Evolutionary conservation across 1,284 basidiomycete genomes (phyloP).

Genomic region (Cystobasidium pallidum): DNA sequence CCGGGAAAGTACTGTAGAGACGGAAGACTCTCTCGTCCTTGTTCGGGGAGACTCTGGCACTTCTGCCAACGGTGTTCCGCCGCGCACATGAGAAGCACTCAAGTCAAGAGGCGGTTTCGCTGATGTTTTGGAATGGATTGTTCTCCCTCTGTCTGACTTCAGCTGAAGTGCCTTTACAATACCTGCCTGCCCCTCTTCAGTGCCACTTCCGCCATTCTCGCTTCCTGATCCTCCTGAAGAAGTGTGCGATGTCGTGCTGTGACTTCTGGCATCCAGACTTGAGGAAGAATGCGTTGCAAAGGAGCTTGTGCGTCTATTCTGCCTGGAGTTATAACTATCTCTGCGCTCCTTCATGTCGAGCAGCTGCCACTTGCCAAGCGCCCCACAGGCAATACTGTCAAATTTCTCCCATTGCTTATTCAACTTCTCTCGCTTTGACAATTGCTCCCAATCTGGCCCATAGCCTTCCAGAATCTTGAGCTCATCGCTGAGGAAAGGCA

Average conservation of each 20-base stretch:
- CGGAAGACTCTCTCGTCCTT: neutral
- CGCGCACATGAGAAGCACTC: neutral
- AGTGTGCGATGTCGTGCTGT: neutral
- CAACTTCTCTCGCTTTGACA: conserved; percentile 47
- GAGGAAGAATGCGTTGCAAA: conserved; percentile 8
- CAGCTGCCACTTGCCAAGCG: conserved; percentile 38
- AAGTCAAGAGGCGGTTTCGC: neutral
- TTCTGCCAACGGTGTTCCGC: neutral
- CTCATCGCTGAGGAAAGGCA: conserved; percentile 66
- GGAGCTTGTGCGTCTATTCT: neutral
- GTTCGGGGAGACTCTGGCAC: neutral
- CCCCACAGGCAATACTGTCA: conserved; percentile 48
- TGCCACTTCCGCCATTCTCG: conserved; percentile 14
- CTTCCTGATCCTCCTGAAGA: conserved; percentile 26
- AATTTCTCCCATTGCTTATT: conserved; percentile 46
- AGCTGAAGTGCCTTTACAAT: neutral
- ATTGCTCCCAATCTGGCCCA: conserved; percentile 44
- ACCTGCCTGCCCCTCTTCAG: conserved; percentile 4
- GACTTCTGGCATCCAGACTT: neutral
- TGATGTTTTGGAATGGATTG: neutral
- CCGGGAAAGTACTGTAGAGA: conserved; percentile 8
- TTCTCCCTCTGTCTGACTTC: neutral
- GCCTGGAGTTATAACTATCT: conserved; percentile 12
- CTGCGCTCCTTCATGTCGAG: conserved; percentile 26
- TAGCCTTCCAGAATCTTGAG: conserved; percentile 43